Percentiles rank a stretch among this genome's conserved stretches.
Evolutionary conservation across 2,329 filamentous ascomycete species (phyloP).

Genomic region (Monosporascus sp.): DNA sequence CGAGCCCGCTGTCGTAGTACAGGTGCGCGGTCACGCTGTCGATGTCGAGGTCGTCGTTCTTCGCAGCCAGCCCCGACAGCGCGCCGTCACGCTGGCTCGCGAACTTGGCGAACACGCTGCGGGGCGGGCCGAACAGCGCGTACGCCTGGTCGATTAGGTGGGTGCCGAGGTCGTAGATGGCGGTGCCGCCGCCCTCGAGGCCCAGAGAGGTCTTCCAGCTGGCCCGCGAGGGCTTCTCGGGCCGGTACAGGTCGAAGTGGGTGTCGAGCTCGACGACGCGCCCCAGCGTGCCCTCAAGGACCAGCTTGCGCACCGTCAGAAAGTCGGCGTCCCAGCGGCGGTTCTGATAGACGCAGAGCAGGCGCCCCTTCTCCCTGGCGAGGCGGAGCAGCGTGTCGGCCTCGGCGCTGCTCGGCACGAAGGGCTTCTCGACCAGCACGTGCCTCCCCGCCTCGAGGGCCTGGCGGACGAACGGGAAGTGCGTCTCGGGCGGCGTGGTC

Average conservation of each 20-base stretch:
- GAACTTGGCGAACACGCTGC: slow-evolving; percentile 61
- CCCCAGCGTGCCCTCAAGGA: slow-evolving; percentile 57
- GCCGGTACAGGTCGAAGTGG: slow-evolving; percentile 72
- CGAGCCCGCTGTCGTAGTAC: slow-evolving; percentile 56
- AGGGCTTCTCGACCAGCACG: slow-evolving; percentile 78
- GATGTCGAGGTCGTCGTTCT: slow-evolving; percentile 40
- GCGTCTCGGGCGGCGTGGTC: slow-evolving; percentile 66
- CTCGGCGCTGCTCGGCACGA: slow-evolving; percentile 66
- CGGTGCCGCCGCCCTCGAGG: slow-evolving; percentile 59
- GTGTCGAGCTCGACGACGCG: slow-evolving; percentile 73
- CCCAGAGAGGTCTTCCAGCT: slow-evolving; percentile 63
- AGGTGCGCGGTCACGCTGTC: slow-evolving; percentile 61
- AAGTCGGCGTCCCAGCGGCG: slow-evolving; percentile 76
- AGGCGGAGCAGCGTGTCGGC: slow-evolving; percentile 57
- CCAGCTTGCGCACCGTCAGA: slow-evolving; percentile 59
- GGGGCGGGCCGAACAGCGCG: slow-evolving; percentile 63
- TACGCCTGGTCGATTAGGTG: slow-evolving; percentile 75
- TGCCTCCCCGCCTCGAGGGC: slow-evolving; percentile 69
- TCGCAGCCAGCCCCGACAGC: slow-evolving; percentile 16
- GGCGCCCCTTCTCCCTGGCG: slow-evolving; percentile 43
- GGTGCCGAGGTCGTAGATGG: slow-evolving; percentile 68
- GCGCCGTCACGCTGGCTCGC: slow-evolving; percentile 56
- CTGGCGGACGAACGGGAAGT: slow-evolving; percentile 59
- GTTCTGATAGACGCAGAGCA: slow-evolving; percentile 70
- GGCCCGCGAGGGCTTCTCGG: slow-evolving; percentile 41